Conservation (phyloP, 331 rosid species). For the Malus hybrid region DNA sequence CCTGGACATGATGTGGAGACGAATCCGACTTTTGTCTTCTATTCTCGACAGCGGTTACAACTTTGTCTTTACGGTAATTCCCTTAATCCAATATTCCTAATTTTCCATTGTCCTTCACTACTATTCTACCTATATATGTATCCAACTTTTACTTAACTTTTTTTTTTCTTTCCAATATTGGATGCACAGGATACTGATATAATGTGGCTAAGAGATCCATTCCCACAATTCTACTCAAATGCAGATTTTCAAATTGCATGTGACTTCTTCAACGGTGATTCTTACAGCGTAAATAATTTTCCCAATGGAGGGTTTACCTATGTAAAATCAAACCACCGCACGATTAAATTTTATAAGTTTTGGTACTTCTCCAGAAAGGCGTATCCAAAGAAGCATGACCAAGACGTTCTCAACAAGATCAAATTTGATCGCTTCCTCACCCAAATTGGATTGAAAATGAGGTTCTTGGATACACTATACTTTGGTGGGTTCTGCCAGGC, state of each 20-base stretch:
- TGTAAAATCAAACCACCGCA: conserved; percentile 46
- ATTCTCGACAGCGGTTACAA: conserved; percentile 62
- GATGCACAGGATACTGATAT: conserved; percentile 62
- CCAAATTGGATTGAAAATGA: conserved; percentile 30
- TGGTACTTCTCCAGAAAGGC: conserved; percentile 42
- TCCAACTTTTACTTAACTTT: not conserved
- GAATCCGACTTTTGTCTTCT: conserved; percentile 50
- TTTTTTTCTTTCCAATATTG: not conserved
- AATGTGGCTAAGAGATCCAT: conserved; percentile 84
- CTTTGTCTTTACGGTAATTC: conserved; percentile 66
- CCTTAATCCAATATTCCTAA: not conserved
- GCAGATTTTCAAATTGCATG: conserved; percentile 83
- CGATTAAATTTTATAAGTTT: conserved; percentile 54
- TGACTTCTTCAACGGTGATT: conserved; percentile 41
- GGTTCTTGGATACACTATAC: conserved; percentile 51
- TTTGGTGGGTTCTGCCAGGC: conserved; percentile 78
- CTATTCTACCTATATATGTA: not conserved
- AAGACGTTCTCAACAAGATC: conserved; percentile 67
- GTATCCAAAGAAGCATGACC: conserved; percentile 39
- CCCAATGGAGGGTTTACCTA: conserved; percentile 78
- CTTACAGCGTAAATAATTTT: conserved; percentile 23
- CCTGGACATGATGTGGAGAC: conserved; percentile 76
- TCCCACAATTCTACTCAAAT: conserved; percentile 35
- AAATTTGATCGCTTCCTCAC: conserved; percentile 28
- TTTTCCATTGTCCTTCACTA: not conserved